Evolutionary conservation across 177 flowering plant species (phyloP), one percentile per base, ranked within the genome.

Genomic region (Tripterygium wilfordii): DNA sequence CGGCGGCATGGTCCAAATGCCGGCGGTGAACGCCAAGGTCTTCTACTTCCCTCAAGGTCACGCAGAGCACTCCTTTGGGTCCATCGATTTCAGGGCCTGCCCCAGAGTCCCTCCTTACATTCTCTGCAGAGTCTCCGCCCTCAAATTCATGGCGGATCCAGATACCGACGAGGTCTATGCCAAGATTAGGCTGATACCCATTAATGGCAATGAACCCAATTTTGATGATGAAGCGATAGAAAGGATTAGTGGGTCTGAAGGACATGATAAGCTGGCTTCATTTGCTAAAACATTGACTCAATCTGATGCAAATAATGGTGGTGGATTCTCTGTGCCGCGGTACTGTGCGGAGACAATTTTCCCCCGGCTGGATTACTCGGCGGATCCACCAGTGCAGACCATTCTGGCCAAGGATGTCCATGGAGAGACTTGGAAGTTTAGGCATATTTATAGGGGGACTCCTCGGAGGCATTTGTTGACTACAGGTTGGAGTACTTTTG

Each of bases 261-360:
- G 22, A 1, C 72, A 23, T 14, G 78, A 73, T 10, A 80, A 83
- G 39, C 86, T 86, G 0, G 54, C 83, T 0, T 88, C 95, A 0
- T 88, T 88, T 51, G 95, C 96, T 0, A 88, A 88, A 66, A 85
- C 91, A 5, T 59, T 88, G 67, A 88, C 96, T 1, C 94, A 88
- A 29, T 85, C 94, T 0, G 96, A 88, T 70, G 96, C 96, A 1
- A 88, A 88, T 44, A 88, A 88, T 56, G 96, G 96, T 26, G 96
- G 96, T 0, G 96, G 94, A 0, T 85, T 88, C 56, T 85, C 95
- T 1, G 96, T 85, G 31, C 96, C 96, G 0, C 54, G 95, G 18
- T 85, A 82, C 29, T 88, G 96, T 48, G 96, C 96, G 0, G 96
- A 88, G 63, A 82, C 95, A 0, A 85, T 88, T 21, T 88, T 88